Evolutionary conservation across 1,284 basidiomycete species (phyloP).

Genomic region (Acaromyces ingoldii): DNA sequence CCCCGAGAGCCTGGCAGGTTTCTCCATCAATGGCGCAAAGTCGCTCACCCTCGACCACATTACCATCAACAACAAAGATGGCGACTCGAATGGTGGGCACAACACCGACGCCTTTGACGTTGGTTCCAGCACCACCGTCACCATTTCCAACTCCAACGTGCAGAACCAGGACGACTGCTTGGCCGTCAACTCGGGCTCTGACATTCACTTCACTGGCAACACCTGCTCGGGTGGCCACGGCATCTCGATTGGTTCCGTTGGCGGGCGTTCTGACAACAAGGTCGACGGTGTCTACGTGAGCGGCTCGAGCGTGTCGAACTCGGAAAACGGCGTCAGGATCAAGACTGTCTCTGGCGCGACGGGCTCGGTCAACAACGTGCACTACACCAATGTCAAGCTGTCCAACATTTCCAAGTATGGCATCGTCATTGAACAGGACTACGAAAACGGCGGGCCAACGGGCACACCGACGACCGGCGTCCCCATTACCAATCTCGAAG

Average conservation of each 20-base stretch:
- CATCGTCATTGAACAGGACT: conserved; percentile 20
- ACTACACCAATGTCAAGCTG: conserved; percentile 14
- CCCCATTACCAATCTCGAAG: conserved; percentile 16
- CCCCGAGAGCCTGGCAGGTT: too few species aligned
- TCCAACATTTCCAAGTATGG: conserved; percentile 15
- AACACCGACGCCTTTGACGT: conserved; percentile 29
- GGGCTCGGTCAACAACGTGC: conserved; percentile 19
- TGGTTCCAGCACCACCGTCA: conserved; percentile 11
- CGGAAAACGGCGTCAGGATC: conserved; percentile 17
- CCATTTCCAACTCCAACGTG: conserved; percentile 13
- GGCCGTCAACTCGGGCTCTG: conserved; percentile 19
- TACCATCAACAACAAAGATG: conserved; percentile 15
- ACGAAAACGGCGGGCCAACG: conserved; percentile 16
- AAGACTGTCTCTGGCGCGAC: conserved; percentile 20
- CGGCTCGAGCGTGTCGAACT: conserved; percentile 12
- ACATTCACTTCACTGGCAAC: conserved; percentile 12
- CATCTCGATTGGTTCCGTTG: conserved; percentile 23
- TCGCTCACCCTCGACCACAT: conserved; percentile 11
- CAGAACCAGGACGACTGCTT: conserved; percentile 23
- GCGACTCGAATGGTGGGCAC: conserved; percentile 10
- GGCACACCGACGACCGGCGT: conserved; percentile 18
- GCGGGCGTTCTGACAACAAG: conserved; percentile 16
- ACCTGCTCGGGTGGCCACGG: conserved; percentile 21
- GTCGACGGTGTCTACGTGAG: conserved; percentile 16
- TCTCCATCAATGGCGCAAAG: conserved; percentile 16